Conservation (phyloP, 441 rosid genomes). For the Daphne laureola region DNA sequence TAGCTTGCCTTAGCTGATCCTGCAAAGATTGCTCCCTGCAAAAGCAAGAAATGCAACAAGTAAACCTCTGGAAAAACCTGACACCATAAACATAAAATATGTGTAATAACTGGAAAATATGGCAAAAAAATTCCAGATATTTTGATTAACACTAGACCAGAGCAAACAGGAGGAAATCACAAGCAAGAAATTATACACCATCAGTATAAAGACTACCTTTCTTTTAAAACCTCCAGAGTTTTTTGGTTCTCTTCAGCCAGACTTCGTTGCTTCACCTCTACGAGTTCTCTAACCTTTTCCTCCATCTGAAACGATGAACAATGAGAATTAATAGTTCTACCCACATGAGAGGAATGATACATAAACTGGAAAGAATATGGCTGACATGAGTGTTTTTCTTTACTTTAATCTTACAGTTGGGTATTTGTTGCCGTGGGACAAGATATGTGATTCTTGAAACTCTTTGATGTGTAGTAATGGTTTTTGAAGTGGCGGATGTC, state of each 20-base stretch:
- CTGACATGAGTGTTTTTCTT: background rate
- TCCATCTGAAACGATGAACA: constrained; percentile 63
- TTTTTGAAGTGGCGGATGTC: background rate
- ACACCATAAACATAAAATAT: background rate
- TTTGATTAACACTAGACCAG: background rate
- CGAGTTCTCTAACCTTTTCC: constrained; percentile 97
- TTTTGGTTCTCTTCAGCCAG: constrained; percentile 99
- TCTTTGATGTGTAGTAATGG: background rate
- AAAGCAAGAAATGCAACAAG: constrained; percentile 7
- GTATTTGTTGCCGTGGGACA: no score
- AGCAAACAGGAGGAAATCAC: constrained; percentile 1
- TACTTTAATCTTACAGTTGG: background rate
- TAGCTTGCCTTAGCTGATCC: constrained; percentile 94
- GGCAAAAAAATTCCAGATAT: background rate
- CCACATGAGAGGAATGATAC: constrained; percentile 8
- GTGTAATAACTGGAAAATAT: constrained; percentile 11
- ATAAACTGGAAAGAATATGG: constrained; percentile 1
- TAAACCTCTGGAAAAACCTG: background rate
- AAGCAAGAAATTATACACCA: background rate
- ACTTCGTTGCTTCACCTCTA: constrained; percentile 96
- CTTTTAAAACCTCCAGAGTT: constrained; percentile 84
- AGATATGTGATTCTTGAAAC: background rate
- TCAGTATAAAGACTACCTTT: constrained; percentile 39
- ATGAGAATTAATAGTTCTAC: constrained; percentile 9
- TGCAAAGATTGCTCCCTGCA: constrained; percentile 86